A percentile compares a stretch with the other conserved stretches of the same genome.
Conservation (phyloP, 441 rosid species). For the Populus hybrid region DNA sequence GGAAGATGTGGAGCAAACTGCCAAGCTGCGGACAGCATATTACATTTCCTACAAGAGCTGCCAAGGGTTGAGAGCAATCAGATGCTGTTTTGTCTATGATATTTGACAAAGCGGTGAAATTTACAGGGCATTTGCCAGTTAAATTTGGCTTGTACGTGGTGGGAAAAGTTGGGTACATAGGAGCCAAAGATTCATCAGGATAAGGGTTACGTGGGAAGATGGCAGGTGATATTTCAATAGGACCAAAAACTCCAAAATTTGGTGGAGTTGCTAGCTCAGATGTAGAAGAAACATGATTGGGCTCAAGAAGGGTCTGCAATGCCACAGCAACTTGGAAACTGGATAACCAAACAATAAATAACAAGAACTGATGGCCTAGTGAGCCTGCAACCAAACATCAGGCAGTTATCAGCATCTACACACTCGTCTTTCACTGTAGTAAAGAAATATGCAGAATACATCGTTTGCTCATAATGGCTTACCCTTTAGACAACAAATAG, state of each 20-base stretch:
- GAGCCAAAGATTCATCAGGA: slow-evolving; percentile 59
- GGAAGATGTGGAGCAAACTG: slow-evolving; percentile 84
- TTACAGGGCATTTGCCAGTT: slow-evolving; percentile 90
- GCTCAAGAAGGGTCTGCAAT: slow-evolving; percentile 31
- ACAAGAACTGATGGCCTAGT: slow-evolving; percentile 45
- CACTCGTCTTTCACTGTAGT: not conserved
- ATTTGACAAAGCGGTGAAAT: slow-evolving; percentile 67
- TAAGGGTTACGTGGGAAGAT: slow-evolving; percentile 62
- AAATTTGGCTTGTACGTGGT: slow-evolving; percentile 71
- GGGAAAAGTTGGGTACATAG: slow-evolving; percentile 86
- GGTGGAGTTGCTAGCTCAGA: slow-evolving; percentile 73
- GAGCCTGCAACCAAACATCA: slow-evolving; percentile 53
- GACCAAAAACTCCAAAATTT: slow-evolving; percentile 62
- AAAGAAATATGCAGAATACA: not conserved
- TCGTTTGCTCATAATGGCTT: slow-evolving; percentile 10
- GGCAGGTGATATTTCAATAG: slow-evolving; percentile 86
- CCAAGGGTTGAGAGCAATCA: slow-evolving; percentile 81
- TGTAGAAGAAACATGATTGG: slow-evolving; percentile 46
- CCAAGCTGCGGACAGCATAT: slow-evolving; percentile 92
- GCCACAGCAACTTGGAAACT: slow-evolving; percentile 63
- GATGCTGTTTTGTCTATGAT: slow-evolving; percentile 69
- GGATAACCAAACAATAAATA: slow-evolving; percentile 60
- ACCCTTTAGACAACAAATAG: slow-evolving; percentile 44
- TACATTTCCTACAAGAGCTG: slow-evolving; percentile 81
- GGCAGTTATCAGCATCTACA: slow-evolving; percentile 23